Conservation (phyloP, 345 rosid genomes). For the Cardamine resedifolia region DNA sequence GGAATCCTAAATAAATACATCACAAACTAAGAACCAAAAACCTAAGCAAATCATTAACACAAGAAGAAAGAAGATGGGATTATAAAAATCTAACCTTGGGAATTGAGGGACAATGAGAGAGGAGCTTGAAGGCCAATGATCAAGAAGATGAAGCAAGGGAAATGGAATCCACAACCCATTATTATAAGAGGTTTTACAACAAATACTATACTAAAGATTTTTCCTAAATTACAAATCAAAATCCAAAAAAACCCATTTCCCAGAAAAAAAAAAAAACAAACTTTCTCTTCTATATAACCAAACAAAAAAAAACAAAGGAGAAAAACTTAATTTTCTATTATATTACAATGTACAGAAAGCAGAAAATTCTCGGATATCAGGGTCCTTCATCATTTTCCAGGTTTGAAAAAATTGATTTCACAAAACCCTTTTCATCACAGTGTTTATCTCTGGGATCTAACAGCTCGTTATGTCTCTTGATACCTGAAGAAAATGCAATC, state of each 20-base stretch:
- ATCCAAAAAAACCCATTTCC: slow-evolving; percentile 25
- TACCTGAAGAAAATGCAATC: slow-evolving; percentile 23
- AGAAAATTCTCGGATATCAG: slow-evolving; percentile 42
- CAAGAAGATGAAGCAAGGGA: slow-evolving; percentile 51
- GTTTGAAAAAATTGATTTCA: slow-evolving; percentile 35
- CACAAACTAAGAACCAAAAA: slow-evolving; percentile 27
- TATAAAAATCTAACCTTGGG: slow-evolving; percentile 51
- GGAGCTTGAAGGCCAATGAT: slow-evolving; percentile 48
- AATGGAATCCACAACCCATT: slow-evolving; percentile 67
- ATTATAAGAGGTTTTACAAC: slow-evolving; percentile 29
- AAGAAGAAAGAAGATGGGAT: not conserved
- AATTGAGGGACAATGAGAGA: slow-evolving; percentile 49
- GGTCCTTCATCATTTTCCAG: slow-evolving; percentile 59
- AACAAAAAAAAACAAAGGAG: not conserved
- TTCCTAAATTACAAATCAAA: slow-evolving; percentile 33
- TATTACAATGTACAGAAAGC: slow-evolving; percentile 25
- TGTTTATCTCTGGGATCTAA: slow-evolving; percentile 36
- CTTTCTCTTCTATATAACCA: slow-evolving; percentile 13
- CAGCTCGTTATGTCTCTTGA: slow-evolving; percentile 32
- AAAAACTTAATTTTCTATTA: not conserved
- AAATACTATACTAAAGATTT: slow-evolving; percentile 49
- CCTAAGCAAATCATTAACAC: not conserved
- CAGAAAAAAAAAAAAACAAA: slow-evolving; percentile 16
- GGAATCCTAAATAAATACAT: slow-evolving; percentile 60
- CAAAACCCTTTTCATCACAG: slow-evolving; percentile 41